Evolutionary conservation across 2,329 filamentous ascomycete species (phyloP), one percentile per base, ranked within the genome.

Genomic region (Penicillium expansum): DNA sequence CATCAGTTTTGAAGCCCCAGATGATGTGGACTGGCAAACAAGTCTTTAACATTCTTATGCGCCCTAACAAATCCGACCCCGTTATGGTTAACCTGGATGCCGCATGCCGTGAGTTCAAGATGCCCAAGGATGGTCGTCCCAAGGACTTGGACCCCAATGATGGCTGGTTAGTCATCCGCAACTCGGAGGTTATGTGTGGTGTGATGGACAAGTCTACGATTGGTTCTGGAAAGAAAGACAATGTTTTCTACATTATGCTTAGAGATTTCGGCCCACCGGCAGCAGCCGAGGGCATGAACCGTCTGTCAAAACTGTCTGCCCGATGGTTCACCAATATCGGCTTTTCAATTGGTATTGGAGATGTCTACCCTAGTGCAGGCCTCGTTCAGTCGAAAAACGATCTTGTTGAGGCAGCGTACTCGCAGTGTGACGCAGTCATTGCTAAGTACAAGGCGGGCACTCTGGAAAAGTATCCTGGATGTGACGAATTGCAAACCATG

Each of bases 161-260:
- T 72, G 87, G 88, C 8, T 97, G 91, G 83, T 80, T 99, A 10
- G 91, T 96, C 14, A 88, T 99, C 60, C 89, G 93, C 56, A 97
- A 99, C 71, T 97, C 93, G 0, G 92, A 97, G 72, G 87, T 97
- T 60, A 96, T 99, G 90, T 97, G 93, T 70, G 94, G 94, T 59
- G 85, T 88, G 58, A 97, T 97, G 92, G 94, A 99, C 79, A 99
- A 99, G 76, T 90, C 91, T 1, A 97, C 92, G 0, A 91, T 99
- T n/a, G 94, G 94, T 65, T 87, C 91, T 6, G 94, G 94, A 67
- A 97, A 97, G 80, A 99, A 99, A 71, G 93, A 96, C 72, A 97
- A 92, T 0, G 87, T 99, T 20, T 99, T 97, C 71, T 99, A 97
- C 69, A 89, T 97, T 55, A 93, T 99, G 70, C 85, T 97, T 66